Percentiles rank a stretch among this genome's conserved stretches.
phyloP scores from a whole-genome alignment of 2,329 filamentous ascomycete species.

The Verticillium albo-atrum region DNA sequence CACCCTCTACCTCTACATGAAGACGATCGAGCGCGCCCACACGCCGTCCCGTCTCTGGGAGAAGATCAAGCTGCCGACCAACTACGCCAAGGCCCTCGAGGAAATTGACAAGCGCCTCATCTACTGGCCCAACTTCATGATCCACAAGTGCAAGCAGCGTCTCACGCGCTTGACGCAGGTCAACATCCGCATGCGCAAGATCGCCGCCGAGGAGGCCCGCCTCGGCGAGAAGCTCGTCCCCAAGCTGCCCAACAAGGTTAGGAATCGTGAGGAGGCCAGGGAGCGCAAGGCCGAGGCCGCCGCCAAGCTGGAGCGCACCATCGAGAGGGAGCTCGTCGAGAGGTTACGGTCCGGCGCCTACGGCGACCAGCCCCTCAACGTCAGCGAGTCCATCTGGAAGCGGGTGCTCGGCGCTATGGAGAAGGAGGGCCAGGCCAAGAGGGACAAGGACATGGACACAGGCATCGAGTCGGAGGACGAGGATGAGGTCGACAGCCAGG shows the following conservation, averaged over 20 bases:
- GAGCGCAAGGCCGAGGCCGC: slow-evolving; percentile 75
- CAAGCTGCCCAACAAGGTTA: slow-evolving; percentile 86
- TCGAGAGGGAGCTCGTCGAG: slow-evolving; percentile 92
- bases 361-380: slow-evolving; percentile 90
- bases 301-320: slow-evolving; percentile 91
- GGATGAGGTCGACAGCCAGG: slow-evolving; percentile 63
- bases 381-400: slow-evolving; percentile 94
- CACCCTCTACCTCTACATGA: slow-evolving; percentile 92
- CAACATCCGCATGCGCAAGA: slow-evolving; percentile 70
- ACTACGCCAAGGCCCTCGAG: slow-evolving; percentile 84
- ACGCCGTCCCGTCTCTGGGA: slow-evolving; percentile 93
- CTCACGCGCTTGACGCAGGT: slow-evolving; percentile 91
- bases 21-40: slow-evolving; percentile 84
- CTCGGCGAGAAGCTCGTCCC: slow-evolving; percentile 85
- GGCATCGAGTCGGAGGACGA: slow-evolving; percentile 78
- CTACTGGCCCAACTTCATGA: slow-evolving; percentile 91
- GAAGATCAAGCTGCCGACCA: slow-evolving; percentile 80
- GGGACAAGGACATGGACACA: slow-evolving; percentile 85
- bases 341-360: slow-evolving; percentile 88
- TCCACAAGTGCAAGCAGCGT: slow-evolving; percentile 95
- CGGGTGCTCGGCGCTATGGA: slow-evolving; percentile 91
- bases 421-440: slow-evolving; percentile 73
- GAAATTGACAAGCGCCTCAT: slow-evolving; percentile 82
- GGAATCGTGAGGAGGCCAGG: slow-evolving; percentile 68
- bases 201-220: slow-evolving; percentile 85